A percentile compares a stretch with the other conserved stretches of the same genome.
phyloP scores from a whole-genome alignment of 1,139 yeast genomes.

The Taphrina communis region DNA sequence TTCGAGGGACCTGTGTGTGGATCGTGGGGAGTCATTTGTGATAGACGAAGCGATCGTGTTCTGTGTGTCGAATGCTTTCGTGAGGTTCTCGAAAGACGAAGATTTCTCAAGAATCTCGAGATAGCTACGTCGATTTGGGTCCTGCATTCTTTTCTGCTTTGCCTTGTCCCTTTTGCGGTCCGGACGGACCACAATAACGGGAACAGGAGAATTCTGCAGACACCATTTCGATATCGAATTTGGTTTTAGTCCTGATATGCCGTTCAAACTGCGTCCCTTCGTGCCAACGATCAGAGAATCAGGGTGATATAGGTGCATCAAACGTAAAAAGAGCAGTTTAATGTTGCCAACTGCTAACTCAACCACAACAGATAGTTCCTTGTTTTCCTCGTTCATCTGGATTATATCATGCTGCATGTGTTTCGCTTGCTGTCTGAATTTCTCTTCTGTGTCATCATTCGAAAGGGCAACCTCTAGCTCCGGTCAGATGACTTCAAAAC shows the following conservation, averaged over 20 bases:
- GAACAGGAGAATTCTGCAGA: constrained; percentile 69
- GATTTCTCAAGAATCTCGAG: constrained; percentile 47
- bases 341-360: constrained; percentile 71
- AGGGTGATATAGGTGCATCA: constrained; percentile 66
- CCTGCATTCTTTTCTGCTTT: constrained; percentile 51
- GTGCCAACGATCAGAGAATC: constrained; percentile 71
- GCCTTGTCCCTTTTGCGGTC: constrained; percentile 54
- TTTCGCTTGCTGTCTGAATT: constrained; percentile 54
- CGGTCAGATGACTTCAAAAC: background rate
- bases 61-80: constrained; percentile 13
- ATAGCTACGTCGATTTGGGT: constrained; percentile 49
- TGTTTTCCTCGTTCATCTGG: constrained; percentile 57
- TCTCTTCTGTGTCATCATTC: constrained; percentile 47
- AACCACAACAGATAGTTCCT: constrained; percentile 59
- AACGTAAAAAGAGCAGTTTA: constrained; percentile 60
- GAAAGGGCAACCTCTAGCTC: constrained; percentile 43
- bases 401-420: constrained; percentile 56
- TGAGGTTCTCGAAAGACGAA: constrained; percentile 29
- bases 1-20: background rate
- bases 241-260: constrained; percentile 58
- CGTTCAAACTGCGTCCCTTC: constrained; percentile 55
- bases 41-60: background rate
- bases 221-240: constrained; percentile 64
- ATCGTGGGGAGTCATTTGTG: background rate
- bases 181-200: constrained; percentile 72